phyloP scores from a whole-genome alignment of 1,284 basidiomycete species.

The Microbotryum violaceum region DNA sequence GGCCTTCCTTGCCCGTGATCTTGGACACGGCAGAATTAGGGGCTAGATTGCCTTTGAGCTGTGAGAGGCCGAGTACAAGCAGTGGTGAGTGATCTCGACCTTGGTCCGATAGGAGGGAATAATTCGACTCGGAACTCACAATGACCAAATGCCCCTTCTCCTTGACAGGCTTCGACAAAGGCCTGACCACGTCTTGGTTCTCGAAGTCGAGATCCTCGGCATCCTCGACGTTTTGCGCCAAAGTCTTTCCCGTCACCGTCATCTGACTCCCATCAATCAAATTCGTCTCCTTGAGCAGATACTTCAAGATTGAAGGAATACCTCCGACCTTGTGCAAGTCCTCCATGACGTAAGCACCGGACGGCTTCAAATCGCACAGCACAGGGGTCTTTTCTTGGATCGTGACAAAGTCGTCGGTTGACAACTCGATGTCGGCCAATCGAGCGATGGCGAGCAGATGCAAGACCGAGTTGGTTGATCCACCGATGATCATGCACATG shows the following conservation, averaged over 20 bases:
- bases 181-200: conserved; percentile 38
- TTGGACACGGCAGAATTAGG: conserved; percentile 66
- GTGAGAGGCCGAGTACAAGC: too few species aligned
- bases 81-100: too few species aligned
- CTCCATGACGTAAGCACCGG: conserved; percentile 45
- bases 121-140: too few species aligned
- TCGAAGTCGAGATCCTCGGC: conserved; percentile 6
- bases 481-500: conserved; percentile 44
- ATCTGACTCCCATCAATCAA: conserved; percentile 17
- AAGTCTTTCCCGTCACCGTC: conserved; percentile 41
- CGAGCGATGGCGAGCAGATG: conserved; percentile 46
- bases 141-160: conserved; percentile 36
- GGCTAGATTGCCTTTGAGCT: conserved; percentile 40
- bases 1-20: conserved; percentile 91
- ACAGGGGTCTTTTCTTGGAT: conserved; percentile 43
- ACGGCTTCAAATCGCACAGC: conserved; percentile 45
- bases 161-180: conserved; percentile 36
- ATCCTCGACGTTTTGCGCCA: conserved; percentile 36
- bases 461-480: conserved; percentile 46
- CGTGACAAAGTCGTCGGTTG: conserved; percentile 43
- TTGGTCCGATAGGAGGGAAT: too few species aligned
- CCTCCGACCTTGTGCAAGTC: conserved; percentile 45
- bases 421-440: conserved; percentile 41
- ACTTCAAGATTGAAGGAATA: conserved; percentile 36
- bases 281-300: conserved; percentile 13